Evolutionary conservation across 306 rosid genomes (phyloP).

Genomic region (Ochetophila trinervis): DNA sequence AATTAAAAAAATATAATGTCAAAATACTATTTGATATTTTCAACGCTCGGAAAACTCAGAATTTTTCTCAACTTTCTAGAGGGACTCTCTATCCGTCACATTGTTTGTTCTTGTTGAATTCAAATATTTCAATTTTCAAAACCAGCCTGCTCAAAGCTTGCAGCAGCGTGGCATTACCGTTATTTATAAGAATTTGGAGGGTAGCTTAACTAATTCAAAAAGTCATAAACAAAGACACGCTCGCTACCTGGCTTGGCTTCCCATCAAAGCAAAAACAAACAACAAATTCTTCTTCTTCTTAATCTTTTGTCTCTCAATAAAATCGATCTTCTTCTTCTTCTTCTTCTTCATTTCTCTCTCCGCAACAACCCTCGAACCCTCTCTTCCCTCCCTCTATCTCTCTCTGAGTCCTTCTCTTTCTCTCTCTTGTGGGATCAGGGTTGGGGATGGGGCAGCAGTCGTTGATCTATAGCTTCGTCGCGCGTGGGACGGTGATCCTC

Average conservation of each 20-base stretch:
- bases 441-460: conserved; percentile 77
- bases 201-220: conserved; percentile 5
- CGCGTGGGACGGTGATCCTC: conserved; percentile 77
- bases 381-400: neutral
- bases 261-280: conserved; percentile 40
- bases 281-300: neutral
- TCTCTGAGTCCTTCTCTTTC: neutral
- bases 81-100: neutral
- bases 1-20: no score
- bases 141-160: neutral
- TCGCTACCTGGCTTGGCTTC: conserved; percentile 58
- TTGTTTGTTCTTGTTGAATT: conserved; percentile 2
- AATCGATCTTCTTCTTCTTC: conserved; percentile 11
- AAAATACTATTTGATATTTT: no score
- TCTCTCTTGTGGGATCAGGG: conserved; percentile 20
- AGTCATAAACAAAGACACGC: conserved; percentile 9
- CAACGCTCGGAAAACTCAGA: no score
- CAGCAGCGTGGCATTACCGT: conserved; percentile 41
- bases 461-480: conserved; percentile 94
- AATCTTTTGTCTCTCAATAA: conserved; percentile 6
- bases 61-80: neutral
- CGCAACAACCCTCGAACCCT: conserved; percentile 17
- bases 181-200: conserved; percentile 17
- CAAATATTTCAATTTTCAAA: conserved; percentile 9
- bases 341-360: conserved; percentile 14